Conservation (phyloP, 257 asterid genomes). For the Solanum medicagineum region DNA sequence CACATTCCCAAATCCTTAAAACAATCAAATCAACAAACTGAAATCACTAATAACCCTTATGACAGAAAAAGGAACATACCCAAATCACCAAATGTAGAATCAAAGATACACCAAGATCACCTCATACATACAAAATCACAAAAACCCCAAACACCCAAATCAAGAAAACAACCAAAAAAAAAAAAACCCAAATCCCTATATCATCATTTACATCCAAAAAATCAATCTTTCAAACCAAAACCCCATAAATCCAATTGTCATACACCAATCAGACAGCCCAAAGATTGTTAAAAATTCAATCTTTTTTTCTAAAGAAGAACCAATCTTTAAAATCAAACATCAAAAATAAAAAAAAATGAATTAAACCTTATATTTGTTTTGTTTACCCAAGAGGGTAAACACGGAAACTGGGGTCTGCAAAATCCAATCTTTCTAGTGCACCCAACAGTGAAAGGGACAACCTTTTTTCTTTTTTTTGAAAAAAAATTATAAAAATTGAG, state of each 20-base stretch:
- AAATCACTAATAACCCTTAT: not conserved
- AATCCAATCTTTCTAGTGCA: slow-evolving; percentile 1
- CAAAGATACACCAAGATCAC: slow-evolving; percentile 1
- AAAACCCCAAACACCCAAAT: slow-evolving; percentile 8
- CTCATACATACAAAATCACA: not conserved
- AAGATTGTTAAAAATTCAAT: not conserved
- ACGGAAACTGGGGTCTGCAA: slow-evolving; percentile 34
- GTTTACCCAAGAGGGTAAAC: slow-evolving; percentile 9
- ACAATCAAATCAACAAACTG: slow-evolving; percentile 8
- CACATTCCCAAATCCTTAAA: slow-evolving; percentile 2
- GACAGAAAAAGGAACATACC: not conserved
- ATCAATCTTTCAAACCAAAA: not conserved
- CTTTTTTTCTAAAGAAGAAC: not conserved
- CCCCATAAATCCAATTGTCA: not conserved
- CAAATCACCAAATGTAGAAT: slow-evolving; percentile 3
- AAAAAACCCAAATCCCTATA: not conserved
- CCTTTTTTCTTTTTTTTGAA: not conserved
- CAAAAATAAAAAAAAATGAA: not conserved
- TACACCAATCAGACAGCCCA: not conserved
- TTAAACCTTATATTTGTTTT: not conserved
- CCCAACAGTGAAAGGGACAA: slow-evolving; percentile 13
- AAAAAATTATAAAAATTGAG: not conserved
- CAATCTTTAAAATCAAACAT: slow-evolving; percentile 4
- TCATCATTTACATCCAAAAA: not conserved
- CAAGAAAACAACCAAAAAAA: not conserved